Evolutionary conservation across 352 stramenopile genomes (phyloP).

Genomic region (Peronospora tabacina): DNA sequence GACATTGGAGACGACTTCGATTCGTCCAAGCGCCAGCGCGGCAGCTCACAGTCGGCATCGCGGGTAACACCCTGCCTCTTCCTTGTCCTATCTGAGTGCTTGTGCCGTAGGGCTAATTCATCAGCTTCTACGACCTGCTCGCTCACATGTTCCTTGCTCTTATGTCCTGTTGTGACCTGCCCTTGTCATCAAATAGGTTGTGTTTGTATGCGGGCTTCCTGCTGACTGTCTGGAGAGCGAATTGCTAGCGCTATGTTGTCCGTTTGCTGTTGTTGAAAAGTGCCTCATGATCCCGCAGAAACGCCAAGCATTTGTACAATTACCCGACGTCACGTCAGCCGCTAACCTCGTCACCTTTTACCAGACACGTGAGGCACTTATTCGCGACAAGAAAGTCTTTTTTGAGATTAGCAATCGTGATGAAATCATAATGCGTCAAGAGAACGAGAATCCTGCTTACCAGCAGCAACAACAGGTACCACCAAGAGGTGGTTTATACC

Average conservation of each 20-base stretch:
- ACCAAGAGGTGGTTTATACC: conserved; percentile 13
- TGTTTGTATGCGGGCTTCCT: conserved; percentile 71
- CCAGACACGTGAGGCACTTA: conserved; percentile 59
- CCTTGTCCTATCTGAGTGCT: conserved; percentile 7
- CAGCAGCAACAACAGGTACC: conserved; percentile 28
- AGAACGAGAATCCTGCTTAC: conserved; percentile 20
- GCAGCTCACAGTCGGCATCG: conserved; percentile 27
- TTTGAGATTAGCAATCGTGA: conserved; percentile 69
- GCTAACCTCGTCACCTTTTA: conserved; percentile 77
- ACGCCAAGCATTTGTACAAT: conserved; percentile 72
- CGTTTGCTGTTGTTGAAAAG: conserved; percentile 79
- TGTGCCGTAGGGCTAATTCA: not conserved
- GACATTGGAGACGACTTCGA: conserved; percentile 26
- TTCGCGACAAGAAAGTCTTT: conserved; percentile 72
- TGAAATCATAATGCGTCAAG: conserved; percentile 42
- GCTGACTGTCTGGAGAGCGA: conserved; percentile 77
- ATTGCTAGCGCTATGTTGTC: conserved; percentile 70
- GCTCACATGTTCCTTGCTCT: conserved; percentile 19
- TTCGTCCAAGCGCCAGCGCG: conserved; percentile 32
- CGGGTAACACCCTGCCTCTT: conserved; percentile 33
- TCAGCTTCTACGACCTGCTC: conserved; percentile 4
- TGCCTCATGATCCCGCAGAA: conserved; percentile 65
- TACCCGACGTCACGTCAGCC: conserved; percentile 54
- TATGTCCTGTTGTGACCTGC: conserved; percentile 24
- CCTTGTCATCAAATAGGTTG: conserved; percentile 36